These are phyloP conservation scores for Recurvomyces mirabilis DNA, from an alignment of 495 filamentous ascomycete genomes.

Conservation along the genomic window DNA sequence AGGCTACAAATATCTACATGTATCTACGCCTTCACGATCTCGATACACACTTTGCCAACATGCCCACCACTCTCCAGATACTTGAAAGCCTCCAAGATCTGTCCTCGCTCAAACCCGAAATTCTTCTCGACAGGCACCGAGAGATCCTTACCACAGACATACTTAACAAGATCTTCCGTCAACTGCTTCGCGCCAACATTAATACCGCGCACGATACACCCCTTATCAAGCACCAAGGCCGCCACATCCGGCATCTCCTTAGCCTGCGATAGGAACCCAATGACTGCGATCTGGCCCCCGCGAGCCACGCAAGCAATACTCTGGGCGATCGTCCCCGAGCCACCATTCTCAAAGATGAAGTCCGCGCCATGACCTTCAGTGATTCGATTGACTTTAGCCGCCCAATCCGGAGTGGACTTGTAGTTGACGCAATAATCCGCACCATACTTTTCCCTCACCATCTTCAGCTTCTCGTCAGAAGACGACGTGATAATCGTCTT, in stretches of 20 bases:
- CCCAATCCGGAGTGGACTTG: constrained; percentile 31
- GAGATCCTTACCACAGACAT: background rate
- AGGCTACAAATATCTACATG: too few species aligned
- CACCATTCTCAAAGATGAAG: background rate
- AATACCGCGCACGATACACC: background rate
- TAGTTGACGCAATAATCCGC: too few species aligned
- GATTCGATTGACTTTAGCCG: constrained; percentile 27
- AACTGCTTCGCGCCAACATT: constrained; percentile 7
- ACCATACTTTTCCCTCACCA: too few species aligned
- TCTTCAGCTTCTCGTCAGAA: constrained; percentile 27
- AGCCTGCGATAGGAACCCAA: background rate
- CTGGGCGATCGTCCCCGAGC: background rate
- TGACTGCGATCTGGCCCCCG: constrained; percentile 3
- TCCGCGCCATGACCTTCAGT: constrained; percentile 29
- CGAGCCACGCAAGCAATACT: constrained; percentile 2
- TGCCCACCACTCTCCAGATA: constrained; percentile 6
- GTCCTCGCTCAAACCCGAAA: background rate
- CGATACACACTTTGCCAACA: constrained; percentile 1
- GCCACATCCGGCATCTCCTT: constrained; percentile 12
- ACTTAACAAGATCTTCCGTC: constrained; percentile 1
- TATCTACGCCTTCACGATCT: background rate
- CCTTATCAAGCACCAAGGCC: background rate
- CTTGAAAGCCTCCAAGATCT: constrained; percentile 3
- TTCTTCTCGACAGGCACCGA: constrained; percentile 3
- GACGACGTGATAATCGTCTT: constrained; percentile 34